These are phyloP conservation scores for Hippophae tibetana DNA, from an alignment of 306 rosid genomes.

Conservation along the genomic window DNA sequence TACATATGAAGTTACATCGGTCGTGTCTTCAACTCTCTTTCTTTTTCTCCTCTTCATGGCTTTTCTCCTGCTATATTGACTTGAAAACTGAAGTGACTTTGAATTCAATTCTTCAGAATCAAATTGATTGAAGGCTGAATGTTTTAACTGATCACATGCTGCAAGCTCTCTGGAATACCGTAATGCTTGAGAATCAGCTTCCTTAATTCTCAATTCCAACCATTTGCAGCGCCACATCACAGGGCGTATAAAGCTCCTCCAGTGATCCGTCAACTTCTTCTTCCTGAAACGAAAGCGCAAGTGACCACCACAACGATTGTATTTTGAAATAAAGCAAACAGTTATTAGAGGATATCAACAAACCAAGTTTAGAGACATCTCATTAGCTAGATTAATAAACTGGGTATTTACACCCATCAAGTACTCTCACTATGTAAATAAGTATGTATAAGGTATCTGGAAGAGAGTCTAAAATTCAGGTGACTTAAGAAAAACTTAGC, in stretches of 20 bases:
- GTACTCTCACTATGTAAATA: no score
- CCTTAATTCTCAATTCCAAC: constrained; percentile 71
- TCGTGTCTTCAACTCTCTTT: constrained; percentile 61
- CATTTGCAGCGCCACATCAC: constrained; percentile 89
- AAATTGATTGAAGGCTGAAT: constrained; percentile 24
- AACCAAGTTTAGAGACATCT: not conserved
- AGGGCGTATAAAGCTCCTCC: constrained; percentile 80
- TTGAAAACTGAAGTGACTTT: constrained; percentile 57
- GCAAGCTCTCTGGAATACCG: constrained; percentile 56
- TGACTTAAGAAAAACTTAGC: no score
- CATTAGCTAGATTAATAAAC: no score
- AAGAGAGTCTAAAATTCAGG: no score
- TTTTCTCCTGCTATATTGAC: constrained; percentile 22
- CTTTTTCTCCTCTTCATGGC: constrained; percentile 60
- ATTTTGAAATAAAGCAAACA: not conserved
- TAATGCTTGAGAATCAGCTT: constrained; percentile 46
- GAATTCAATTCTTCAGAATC: constrained; percentile 42
- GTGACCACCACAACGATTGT: constrained; percentile 11
- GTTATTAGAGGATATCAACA: constrained; percentile 11
- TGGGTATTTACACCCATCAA: no score
- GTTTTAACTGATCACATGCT: constrained; percentile 42
- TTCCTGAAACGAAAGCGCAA: constrained; percentile 40
- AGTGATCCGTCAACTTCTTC: constrained; percentile 74
- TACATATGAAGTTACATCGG: constrained; percentile 58
- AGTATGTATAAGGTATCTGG: no score